A percentile compares a stretch with the other conserved stretches of the same genome.
Conservation (phyloP, 371 early-diverging fungal species). For the Polyrhizophydium stewartii region DNA sequence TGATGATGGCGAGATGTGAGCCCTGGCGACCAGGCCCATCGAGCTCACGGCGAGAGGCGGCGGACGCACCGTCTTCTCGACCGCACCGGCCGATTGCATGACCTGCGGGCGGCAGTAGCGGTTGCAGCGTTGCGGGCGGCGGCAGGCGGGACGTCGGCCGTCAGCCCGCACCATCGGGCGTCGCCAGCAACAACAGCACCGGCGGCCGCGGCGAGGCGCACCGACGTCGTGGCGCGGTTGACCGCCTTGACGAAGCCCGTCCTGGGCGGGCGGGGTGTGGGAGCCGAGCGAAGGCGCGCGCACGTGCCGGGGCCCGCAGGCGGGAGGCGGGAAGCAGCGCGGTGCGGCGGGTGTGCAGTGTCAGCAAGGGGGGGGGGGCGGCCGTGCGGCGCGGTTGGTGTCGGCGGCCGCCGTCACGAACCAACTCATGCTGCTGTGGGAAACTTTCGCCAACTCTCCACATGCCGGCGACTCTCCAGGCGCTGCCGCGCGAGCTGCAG, state of each 20-base stretch:
- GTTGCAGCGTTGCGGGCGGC: background rate
- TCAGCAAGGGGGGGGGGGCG: too few species aligned
- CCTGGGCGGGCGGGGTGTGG: too few species aligned
- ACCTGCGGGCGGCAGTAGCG: conserved; percentile 34
- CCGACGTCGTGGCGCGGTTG: conserved; percentile 74
- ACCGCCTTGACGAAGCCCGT: conserved; percentile 81
- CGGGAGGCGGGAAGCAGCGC: too few species aligned
- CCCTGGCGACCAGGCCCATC: background rate
- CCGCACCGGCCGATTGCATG: conserved; percentile 66
- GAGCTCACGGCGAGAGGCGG: background rate
- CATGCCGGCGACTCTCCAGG: too few species aligned
- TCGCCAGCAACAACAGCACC: background rate
- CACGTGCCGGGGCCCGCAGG: too few species aligned
- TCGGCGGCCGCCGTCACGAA: too few species aligned
- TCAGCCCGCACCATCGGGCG: background rate
- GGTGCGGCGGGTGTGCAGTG: too few species aligned
- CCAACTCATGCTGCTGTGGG: too few species aligned
- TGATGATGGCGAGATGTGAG: conserved; percentile 5
- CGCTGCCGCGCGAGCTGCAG: too few species aligned
- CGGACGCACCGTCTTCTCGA: conserved; percentile 59
- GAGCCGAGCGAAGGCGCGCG: too few species aligned
- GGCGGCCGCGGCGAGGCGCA: conserved; percentile 28
- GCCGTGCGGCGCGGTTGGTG: too few species aligned
- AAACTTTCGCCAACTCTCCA: too few species aligned
- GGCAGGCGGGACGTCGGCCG: background rate